Evolutionary conservation across 179 eudicot genomes (phyloP).

Genomic region (Beta lomatogona): DNA sequence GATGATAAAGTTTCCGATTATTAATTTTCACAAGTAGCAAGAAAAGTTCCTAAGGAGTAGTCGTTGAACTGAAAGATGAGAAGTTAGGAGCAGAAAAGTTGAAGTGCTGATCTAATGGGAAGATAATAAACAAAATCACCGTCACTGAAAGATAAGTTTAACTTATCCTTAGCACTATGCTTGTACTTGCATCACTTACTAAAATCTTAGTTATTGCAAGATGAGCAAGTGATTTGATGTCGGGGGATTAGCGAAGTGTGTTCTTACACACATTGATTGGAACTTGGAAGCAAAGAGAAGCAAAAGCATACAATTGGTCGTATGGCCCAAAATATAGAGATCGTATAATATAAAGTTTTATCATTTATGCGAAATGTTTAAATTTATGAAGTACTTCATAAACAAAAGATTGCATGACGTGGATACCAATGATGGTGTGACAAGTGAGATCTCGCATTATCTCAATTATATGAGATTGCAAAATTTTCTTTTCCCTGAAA

Average conservation of each 20-base stretch:
- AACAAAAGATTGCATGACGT: neutral
- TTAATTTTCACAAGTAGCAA: neutral
- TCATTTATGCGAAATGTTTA: neutral
- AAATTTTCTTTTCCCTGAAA: neutral
- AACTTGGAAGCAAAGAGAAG: neutral
- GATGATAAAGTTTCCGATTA: neutral
- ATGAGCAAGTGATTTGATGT: conserved; percentile 6
- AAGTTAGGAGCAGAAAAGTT: neutral
- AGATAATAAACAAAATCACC: neutral
- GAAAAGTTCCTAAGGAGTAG: neutral
- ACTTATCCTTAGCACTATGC: neutral
- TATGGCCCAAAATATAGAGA: conserved; percentile 5
- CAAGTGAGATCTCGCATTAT: neutral
- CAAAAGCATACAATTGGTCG: neutral
- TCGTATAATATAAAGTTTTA: neutral
- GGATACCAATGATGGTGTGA: conserved; percentile 10
- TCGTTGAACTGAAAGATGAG: neutral
- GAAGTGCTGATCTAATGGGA: neutral
- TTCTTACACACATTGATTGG: conserved; percentile 7
- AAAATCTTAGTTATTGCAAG: neutral
- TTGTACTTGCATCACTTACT: conserved; percentile 14
- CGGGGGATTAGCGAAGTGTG: neutral
- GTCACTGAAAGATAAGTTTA: neutral
- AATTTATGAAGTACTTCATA: neutral
- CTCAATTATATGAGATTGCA: neutral